Conservation (phyloP, 768 basidiomycete genomes). For the Lyophyllum semitale region DNA sequence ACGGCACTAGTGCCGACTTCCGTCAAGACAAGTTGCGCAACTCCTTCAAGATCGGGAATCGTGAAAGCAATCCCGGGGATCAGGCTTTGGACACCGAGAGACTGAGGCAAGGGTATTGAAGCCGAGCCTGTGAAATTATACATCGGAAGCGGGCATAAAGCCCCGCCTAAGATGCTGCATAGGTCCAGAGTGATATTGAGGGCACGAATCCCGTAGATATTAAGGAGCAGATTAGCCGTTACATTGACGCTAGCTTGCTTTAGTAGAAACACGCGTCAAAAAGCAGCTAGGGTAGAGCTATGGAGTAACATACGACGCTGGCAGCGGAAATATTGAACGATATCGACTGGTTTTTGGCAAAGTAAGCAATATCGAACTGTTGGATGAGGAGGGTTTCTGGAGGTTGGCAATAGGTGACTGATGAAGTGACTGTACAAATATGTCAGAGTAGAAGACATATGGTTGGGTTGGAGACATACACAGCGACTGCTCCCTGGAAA, state of each 20-base stretch:
- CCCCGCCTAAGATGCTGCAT: conserved; percentile 75
- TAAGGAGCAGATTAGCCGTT: conserved; percentile 77
- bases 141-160: conserved; percentile 78
- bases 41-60: conserved; percentile 92
- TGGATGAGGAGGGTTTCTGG: conserved; percentile 80
- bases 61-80: conserved; percentile 83
- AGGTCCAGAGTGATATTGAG: conserved; percentile 87
- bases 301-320: conserved; percentile 66
- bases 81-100: conserved; percentile 51
- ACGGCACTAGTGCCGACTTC: conserved; percentile 69
- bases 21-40: conserved; percentile 74
- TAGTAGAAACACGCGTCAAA: conserved; percentile 14
- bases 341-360: conserved; percentile 69
- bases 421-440: conserved; percentile 72
- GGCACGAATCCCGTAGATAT: conserved; percentile 85
- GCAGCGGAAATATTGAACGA: conserved; percentile 86
- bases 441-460: conserved; percentile 10
- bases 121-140: conserved; percentile 90
- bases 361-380: conserved; percentile 74
- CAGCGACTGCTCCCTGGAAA: conserved; percentile 55
- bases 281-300: conserved; percentile 5
- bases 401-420: conserved; percentile 84
- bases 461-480: conserved; percentile 46
- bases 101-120: conserved; percentile 62
- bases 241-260: conserved; percentile 80